Base-by-base conservation (phyloP, 2,329 filamentous ascomycete genomes). In the Aspergillus sp. region DNA sequence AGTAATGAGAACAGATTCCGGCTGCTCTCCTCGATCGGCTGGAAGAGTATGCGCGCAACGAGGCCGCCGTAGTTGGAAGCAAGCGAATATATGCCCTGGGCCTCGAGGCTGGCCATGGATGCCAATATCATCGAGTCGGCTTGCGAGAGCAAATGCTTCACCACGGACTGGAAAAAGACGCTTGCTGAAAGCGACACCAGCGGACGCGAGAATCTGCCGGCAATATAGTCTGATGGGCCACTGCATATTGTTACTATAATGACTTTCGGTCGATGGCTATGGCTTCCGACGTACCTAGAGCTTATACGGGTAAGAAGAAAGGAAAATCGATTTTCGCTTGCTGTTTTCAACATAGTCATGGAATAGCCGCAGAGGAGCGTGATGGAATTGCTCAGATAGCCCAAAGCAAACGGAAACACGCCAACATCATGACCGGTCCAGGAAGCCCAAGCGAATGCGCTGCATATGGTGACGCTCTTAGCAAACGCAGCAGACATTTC, bases 1-100 rank as follows among this genome's bases (percentile, higher is more conserved):
- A 94, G 67, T 20, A 82, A 82, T 32, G 86, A 88, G 49, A 96
- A 95, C 53, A 94, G 79, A 52, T 80, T 86, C 24, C 93, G 80
- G 42, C 82, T 88, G 55, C 82, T 89, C 60, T 98, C 93, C 59
- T 98, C 91, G 38, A 98, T 77, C 5, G 91, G 93, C 51, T 96
- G 91, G 56, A 98, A 89, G 31, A 98, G 66, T 42, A 96, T 75
- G 3, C 91, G 76, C 0, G 91, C 91, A 16, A 93, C 66, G 0
- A 98, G 73, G 2, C 88, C 84, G 14, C 91, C 91, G 55, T 91
- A 98, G 59, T 96, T 98, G 48, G 86, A 86, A 32, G 89, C 91
- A 4, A 98, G 71, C 0, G 88, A 86, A 53, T 96, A 98, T 22
- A 86, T 78, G 10, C 91, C 91, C 63, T 96, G 91, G 4, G 88